Evolutionary conservation across 2,329 filamentous ascomycete genomes (phyloP), one percentile per base, ranked within the genome.

Genomic region (Didymella exigua): DNA sequence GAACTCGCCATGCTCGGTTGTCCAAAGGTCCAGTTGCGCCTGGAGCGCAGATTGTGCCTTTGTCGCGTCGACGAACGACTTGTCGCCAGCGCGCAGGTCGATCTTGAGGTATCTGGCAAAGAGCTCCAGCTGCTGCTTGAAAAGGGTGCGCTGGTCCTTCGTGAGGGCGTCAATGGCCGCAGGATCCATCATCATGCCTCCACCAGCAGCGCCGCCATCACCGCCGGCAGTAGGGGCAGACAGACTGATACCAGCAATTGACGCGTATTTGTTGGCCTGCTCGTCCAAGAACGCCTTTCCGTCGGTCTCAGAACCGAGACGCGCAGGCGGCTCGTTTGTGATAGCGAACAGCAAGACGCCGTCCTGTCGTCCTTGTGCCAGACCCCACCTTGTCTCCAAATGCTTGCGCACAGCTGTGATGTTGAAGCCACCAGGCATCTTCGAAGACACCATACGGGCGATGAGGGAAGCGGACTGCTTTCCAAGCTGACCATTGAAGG

Each of bases 361-460:
- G 73, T 99, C 95, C 75, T 99, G 95, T 70, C 95, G 85, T 24
- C 95, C 95, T 21, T 88, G 74, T 4, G 83, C 91, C 54, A 99
- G 81, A 51, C 95, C 95, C 92, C 93, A 99, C 76, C 91, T 86
- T 14, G 90, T 91, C 79, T 97, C 93, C 38, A 99, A 81, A 73
- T 99, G 96, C 79, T 99, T 99, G 70, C 95, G 86, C 41, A 96
- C 91, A 11, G 91, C 84, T 71, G 93, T 98, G 76, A 98, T 98
- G 76, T 98, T 99, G 86, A 99, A 99, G 59, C 95, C 95, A 80
- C 93, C 95, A 42, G 95, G 95, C 95, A 99, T 99, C 81, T 99
- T 99, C 26, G 95, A 97, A 2, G 95, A 98, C 37, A 99, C 95
- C 74, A 99, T 82, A 66, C 95, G 89, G 44, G 95, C 95, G 75